A percentile compares a stretch with the other conserved stretches of the same genome.
Conservation (phyloP, 495 filamentous ascomycete species). For the Terfezia claveryi region DNA sequence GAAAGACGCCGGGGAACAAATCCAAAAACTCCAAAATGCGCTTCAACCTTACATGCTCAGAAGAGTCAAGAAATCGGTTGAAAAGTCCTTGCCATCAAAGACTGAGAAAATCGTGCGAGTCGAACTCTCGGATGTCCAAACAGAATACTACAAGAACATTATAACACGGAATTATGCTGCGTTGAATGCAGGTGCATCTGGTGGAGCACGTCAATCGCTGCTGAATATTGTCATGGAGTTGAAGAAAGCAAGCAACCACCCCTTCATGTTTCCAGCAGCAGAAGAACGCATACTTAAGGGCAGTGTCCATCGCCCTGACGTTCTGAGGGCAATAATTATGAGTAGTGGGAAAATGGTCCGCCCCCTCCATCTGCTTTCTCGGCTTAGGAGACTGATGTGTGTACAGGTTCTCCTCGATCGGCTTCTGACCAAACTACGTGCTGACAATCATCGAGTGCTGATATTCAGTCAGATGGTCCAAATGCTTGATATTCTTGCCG, state of each 20-base stretch:
- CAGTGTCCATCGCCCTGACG: slow-evolving; percentile 59
- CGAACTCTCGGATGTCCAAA: slow-evolving; percentile 80
- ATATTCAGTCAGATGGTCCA: slow-evolving; percentile 99
- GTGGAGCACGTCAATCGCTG: slow-evolving; percentile 56
- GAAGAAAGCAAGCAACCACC: slow-evolving; percentile 96
- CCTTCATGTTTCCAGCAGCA: slow-evolving; percentile 87
- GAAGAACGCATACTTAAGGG: slow-evolving; percentile 68
- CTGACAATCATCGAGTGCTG: slow-evolving; percentile 79
- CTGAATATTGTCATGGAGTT: slow-evolving; percentile 99
- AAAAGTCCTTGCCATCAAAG: slow-evolving; percentile 87
- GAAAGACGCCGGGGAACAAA: slow-evolving; percentile 39
- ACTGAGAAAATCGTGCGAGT: slow-evolving; percentile 97
- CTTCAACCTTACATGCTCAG: slow-evolving; percentile 68
- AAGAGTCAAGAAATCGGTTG: slow-evolving; percentile 92
- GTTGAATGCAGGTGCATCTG: slow-evolving; percentile 67
- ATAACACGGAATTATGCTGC: slow-evolving; percentile 90
- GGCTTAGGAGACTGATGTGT: background rate
- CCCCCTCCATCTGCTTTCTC: background rate
- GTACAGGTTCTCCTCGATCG: slow-evolving; percentile 57
- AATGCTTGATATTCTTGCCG: slow-evolving; percentile 86
- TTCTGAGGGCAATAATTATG: slow-evolving; percentile 71
- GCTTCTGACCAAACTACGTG: slow-evolving; percentile 70
- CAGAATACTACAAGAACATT: slow-evolving; percentile 98
- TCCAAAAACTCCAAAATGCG: slow-evolving; percentile 28
- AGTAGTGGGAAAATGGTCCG: slow-evolving; percentile 88